These are phyloP conservation scores for Schizophyllum commune DNA, from an alignment of 1,284 basidiomycete species.

Conservation along the genomic window DNA sequence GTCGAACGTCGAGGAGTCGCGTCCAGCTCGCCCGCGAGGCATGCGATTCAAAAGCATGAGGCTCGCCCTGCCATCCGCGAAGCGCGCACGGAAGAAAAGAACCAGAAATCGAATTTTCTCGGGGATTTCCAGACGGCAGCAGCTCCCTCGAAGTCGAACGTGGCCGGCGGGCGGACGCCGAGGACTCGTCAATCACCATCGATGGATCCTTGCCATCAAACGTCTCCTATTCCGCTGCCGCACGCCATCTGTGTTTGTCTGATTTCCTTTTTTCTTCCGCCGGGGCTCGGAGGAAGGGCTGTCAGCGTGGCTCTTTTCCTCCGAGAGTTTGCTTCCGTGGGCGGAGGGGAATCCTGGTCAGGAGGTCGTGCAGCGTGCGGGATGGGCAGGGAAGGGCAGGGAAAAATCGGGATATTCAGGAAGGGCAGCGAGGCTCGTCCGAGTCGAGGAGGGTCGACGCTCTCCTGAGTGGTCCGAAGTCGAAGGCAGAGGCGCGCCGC, in stretches of 20 bases:
- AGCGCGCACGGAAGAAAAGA: not conserved
- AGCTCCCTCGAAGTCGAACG: no score
- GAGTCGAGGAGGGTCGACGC: no score
- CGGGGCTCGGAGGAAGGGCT: no score
- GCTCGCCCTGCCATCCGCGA: not conserved
- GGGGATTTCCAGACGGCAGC: not conserved
- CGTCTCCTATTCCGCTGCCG: not conserved
- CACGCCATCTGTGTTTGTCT: not conserved
- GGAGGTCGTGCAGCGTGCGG: no score
- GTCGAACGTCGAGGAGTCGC: not conserved
- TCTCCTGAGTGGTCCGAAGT: not conserved
- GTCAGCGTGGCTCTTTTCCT: not conserved
- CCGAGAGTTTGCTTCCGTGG: not conserved
- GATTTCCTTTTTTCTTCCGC: not conserved
- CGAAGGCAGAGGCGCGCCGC: not conserved
- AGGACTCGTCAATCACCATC: no score
- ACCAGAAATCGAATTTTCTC: not conserved
- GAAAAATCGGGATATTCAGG: not conserved
- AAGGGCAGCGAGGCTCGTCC: not conserved
- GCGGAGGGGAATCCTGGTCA: no score
- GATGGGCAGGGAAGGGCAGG: not conserved
- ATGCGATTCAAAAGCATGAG: not conserved
- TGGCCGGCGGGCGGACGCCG: no score
- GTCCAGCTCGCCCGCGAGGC: not conserved
- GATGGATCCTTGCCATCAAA: no score